These are phyloP conservation scores for Phytopythium litorale DNA, from an alignment of 352 stramenopile species.

Conservation along the genomic window DNA sequence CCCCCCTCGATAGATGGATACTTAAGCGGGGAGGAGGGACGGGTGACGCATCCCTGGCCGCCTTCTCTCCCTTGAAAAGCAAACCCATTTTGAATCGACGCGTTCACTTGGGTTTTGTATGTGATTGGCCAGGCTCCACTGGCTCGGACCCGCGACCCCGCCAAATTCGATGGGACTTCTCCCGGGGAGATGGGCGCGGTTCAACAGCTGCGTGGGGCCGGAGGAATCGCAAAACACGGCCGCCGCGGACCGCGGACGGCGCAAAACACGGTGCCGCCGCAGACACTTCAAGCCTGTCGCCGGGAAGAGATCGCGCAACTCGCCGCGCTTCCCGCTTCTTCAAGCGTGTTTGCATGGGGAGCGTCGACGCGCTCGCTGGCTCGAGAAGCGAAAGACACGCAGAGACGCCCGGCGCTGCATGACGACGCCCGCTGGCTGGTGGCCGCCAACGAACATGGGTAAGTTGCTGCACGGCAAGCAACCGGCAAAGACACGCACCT, in stretches of 20 bases:
- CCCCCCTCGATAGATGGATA: slow-evolving; percentile 7
- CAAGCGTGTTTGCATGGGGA: not conserved
- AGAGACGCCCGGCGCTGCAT: not conserved
- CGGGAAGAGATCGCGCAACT: slow-evolving; percentile 1
- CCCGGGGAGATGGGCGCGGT: slow-evolving; percentile 1
- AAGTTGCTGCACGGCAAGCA: not conserved
- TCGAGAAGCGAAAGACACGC: not conserved
- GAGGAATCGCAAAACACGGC: slow-evolving; percentile 1
- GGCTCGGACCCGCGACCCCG: too few relatives aligned
- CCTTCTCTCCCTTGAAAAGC: slow-evolving; percentile 5
- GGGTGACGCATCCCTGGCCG: not conserved
- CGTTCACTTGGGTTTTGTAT: slow-evolving; percentile 1
- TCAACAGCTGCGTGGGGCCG: slow-evolving; percentile 7
- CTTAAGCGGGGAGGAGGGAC: not conserved
- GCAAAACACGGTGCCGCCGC: slow-evolving; percentile 1
- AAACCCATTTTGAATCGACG: slow-evolving; percentile 2
- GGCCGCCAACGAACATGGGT: not conserved
- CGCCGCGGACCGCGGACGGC: not conserved
- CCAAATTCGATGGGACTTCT: too few relatives aligned
- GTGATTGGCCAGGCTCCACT: not conserved
- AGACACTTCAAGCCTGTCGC: not conserved
- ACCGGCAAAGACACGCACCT: not conserved
- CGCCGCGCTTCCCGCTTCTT: not conserved
- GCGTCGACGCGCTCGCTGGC: not conserved
- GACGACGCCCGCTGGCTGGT: not conserved